Conservation (phyloP, 352 stramenopile species). For the Phytophthora pini region DNA sequence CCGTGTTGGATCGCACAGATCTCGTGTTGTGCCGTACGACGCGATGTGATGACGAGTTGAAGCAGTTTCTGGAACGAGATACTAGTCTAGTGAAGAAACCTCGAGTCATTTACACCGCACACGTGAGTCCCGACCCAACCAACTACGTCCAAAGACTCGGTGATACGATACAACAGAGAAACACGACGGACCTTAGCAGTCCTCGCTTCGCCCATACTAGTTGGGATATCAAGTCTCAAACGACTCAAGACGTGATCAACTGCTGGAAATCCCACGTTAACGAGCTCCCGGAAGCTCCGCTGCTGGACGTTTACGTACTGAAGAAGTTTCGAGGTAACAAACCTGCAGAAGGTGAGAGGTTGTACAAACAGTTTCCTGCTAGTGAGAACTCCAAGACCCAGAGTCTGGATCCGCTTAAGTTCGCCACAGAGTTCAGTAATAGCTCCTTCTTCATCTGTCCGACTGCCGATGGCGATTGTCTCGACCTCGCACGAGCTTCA, state of each 20-base stretch:
- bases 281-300: constrained; percentile 37
- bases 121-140: constrained; percentile 38
- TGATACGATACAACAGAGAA: constrained; percentile 13
- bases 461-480: constrained; percentile 65
- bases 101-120: constrained; percentile 48
- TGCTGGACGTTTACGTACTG: constrained; percentile 38
- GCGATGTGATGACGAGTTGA: constrained; percentile 26
- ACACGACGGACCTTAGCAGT: constrained; percentile 36
- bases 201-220: constrained; percentile 52
- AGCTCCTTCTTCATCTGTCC: constrained; percentile 58
- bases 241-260: constrained; percentile 52
- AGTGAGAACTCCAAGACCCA: constrained; percentile 22
- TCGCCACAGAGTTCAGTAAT: constrained; percentile 42
- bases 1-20: constrained; percentile 24
- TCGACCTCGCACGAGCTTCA: constrained; percentile 58
- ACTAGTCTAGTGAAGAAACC: constrained; percentile 6
- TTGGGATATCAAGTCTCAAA: constrained; percentile 39
- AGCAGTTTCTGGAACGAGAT: constrained; percentile 12
- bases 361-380: constrained; percentile 26
- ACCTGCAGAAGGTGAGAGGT: constrained; percentile 20
- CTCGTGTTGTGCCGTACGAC: constrained; percentile 30
- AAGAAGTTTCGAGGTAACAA: constrained; percentile 10
- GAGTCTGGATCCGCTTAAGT: constrained; percentile 29
- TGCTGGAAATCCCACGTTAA: constrained; percentile 48
- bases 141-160: constrained; percentile 23